Evolutionary conservation across 352 stramenopile genomes (phyloP).

Genomic region (Phytophthora crassamura): DNA sequence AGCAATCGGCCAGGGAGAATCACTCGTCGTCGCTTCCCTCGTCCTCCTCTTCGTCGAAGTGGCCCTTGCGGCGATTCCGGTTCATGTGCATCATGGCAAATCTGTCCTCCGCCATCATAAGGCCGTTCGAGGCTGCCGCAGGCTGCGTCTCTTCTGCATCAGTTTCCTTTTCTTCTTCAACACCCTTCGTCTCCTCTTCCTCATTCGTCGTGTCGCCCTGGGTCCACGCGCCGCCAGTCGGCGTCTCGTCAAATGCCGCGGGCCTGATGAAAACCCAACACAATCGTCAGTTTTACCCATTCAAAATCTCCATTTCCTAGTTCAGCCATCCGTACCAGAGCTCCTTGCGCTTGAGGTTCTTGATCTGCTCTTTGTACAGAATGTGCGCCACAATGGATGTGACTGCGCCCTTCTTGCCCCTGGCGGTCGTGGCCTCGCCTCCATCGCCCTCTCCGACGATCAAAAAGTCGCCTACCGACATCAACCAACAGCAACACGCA

Average conservation of each 20-base stretch:
- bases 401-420: slow-evolving; percentile 89
- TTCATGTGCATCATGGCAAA: slow-evolving; percentile 74
- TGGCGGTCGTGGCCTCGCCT: slow-evolving; percentile 71
- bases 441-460: slow-evolving; percentile 90
- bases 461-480: slow-evolving; percentile 91
- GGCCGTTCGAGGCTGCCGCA: slow-evolving; percentile 40
- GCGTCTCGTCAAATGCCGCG: slow-evolving; percentile 50
- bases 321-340: slow-evolving; percentile 87
- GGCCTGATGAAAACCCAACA: slow-evolving; percentile 45
- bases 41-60: slow-evolving; percentile 77
- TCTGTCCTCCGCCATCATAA: slow-evolving; percentile 61
- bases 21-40: slow-evolving; percentile 60
- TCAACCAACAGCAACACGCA: background rate
- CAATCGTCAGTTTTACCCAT: background rate
- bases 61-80: slow-evolving; percentile 77
- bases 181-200: slow-evolving; percentile 28
- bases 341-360: slow-evolving; percentile 94
- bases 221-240: slow-evolving; percentile 6
- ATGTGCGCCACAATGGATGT: slow-evolving; percentile 96
- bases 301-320: slow-evolving; percentile 12
- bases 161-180: slow-evolving; percentile 19
- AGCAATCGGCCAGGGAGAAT: slow-evolving; percentile 4
- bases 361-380: slow-evolving; percentile 99
- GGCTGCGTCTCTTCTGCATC: slow-evolving; percentile 21
- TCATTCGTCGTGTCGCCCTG: slow-evolving; percentile 13